Evolutionary conservation across 306 rosid genomes (phyloP).

Genomic region (Prunus mira): DNA sequence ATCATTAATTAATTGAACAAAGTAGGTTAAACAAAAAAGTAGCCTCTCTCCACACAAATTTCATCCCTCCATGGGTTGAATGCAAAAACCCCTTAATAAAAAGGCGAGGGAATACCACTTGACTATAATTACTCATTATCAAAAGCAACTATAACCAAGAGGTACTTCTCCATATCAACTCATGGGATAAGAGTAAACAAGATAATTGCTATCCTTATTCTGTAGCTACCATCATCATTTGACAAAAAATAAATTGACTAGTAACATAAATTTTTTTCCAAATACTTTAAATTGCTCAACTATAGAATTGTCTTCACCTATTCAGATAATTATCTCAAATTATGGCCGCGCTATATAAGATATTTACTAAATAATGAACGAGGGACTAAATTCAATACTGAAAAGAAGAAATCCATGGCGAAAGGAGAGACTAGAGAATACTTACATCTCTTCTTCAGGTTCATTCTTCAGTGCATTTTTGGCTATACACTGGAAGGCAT

Average conservation of each 20-base stretch:
- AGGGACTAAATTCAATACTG: neutral
- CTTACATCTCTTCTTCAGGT: slow-evolving; percentile 99
- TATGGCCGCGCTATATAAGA: neutral
- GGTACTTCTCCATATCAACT: neutral
- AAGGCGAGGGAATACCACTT: neutral
- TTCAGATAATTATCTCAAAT: slow-evolving; percentile 1
- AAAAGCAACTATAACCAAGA: neutral
- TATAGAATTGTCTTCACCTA: neutral
- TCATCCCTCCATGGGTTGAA: neutral
- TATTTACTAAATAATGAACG: neutral
- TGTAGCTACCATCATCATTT: neutral
- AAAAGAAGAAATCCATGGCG: neutral
- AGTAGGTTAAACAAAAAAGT: neutral
- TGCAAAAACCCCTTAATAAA: neutral
- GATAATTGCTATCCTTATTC: neutral
- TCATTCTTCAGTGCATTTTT: slow-evolving; percentile 98
- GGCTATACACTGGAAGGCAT: slow-evolving; percentile 96
- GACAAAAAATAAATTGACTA: neutral
- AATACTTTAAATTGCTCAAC: neutral
- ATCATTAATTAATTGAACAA: neutral
- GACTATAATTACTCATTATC: neutral
- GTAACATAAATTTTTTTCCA: neutral
- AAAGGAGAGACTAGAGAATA: neutral
- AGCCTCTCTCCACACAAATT: neutral
- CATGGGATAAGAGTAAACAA: neutral